Evolutionary conservation across 1,284 basidiomycete genomes (phyloP).

Genomic region (Mixia osmundae): DNA sequence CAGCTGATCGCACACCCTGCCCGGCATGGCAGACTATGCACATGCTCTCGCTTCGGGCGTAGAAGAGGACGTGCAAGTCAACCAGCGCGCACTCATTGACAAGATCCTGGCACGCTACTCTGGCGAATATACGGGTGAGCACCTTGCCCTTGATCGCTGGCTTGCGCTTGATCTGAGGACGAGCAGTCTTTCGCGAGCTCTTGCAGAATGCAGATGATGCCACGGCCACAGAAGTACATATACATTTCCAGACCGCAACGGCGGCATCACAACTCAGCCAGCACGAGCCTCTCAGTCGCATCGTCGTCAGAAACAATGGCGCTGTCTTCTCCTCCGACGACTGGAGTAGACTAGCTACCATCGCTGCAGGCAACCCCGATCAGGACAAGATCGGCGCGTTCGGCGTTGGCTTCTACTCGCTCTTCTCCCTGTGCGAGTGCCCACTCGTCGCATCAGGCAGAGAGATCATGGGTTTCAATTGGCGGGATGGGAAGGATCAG

Average conservation of each 20-base stretch:
- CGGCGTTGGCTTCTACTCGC: constrained; percentile 32
- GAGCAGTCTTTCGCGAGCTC: constrained; percentile 57
- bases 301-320: constrained; percentile 66
- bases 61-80: constrained; percentile 75
- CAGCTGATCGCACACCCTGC: no score
- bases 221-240: constrained; percentile 28
- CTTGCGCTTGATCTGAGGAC: no score
- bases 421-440: constrained; percentile 33
- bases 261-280: constrained; percentile 18
- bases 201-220: constrained; percentile 92
- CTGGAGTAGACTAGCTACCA: constrained; percentile 20
- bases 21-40: no score
- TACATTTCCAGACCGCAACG: constrained; percentile 21
- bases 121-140: constrained; percentile 59
- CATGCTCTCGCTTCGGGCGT: constrained; percentile 26
- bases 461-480: constrained; percentile 47
- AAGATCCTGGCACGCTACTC: constrained; percentile 79
- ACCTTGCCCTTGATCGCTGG: no score
- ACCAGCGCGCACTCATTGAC: constrained; percentile 80
- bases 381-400: constrained; percentile 69
- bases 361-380: constrained; percentile 57
- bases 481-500: constrained; percentile 68
- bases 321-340: constrained; percentile 43
- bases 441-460: constrained; percentile 76
- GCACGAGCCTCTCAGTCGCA: constrained; percentile 22